A percentile compares a stretch with the other conserved stretches of the same genome.
phyloP scores from a whole-genome alignment of 106 monocot species.

The Dioscorea alata region DNA sequence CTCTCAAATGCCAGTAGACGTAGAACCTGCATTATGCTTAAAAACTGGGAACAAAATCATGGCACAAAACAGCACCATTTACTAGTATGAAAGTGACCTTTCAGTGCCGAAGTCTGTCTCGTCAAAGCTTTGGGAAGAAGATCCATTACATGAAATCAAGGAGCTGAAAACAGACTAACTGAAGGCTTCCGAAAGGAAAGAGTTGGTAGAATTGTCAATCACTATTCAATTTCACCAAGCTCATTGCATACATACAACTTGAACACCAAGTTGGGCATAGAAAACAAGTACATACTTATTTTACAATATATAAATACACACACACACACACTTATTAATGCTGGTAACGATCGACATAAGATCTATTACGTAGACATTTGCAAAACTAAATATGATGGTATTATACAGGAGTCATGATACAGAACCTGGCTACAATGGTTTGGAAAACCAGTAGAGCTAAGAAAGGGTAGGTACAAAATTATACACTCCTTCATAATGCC shows the following conservation, averaged over 20 bases:
- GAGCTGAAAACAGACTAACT: slow-evolving; percentile 7
- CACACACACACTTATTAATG: too few species aligned
- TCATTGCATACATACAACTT: slow-evolving; percentile 13
- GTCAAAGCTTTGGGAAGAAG: slow-evolving; percentile 30
- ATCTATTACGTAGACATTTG: too few species aligned
- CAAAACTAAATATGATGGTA: neutral
- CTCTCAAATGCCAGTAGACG: neutral
- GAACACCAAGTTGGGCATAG: slow-evolving; percentile 4
- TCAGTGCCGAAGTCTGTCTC: slow-evolving; percentile 7
- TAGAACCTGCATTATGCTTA: neutral
- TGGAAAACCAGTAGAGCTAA: neutral
- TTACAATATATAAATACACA: neutral
- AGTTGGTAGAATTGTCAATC: neutral
- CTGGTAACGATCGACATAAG: too few species aligned
- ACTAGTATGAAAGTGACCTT: neutral
- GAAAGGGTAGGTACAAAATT: neutral
- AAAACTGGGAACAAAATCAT: slow-evolving; percentile 6
- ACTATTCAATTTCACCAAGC: slow-evolving; percentile 17
- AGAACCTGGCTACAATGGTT: slow-evolving; percentile 8
- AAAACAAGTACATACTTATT: slow-evolving; percentile 15
- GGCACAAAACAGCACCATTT: neutral
- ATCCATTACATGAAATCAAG: slow-evolving; percentile 15
- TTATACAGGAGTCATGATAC: slow-evolving; percentile 8
- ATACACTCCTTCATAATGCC: too few species aligned
- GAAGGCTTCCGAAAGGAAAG: slow-evolving; percentile 1